Conservation (phyloP, 352 stramenopile genomes). For the Salisapilia sapeloensis region DNA sequence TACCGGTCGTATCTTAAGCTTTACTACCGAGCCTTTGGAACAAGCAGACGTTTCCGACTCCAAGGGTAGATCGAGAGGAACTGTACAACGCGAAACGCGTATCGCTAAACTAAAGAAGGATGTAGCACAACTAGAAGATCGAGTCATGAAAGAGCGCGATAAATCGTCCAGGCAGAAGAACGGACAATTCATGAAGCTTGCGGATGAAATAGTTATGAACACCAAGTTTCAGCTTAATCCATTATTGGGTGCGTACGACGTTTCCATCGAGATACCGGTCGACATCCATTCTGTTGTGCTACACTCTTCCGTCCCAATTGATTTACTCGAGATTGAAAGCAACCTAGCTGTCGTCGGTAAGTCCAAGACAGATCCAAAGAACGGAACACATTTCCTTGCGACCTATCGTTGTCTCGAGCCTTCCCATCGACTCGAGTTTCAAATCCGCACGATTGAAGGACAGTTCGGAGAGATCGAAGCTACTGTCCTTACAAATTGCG, state of each 20-base stretch:
- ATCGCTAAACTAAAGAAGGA: slow-evolving; percentile 73
- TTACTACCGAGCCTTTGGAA: slow-evolving; percentile 69
- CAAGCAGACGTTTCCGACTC: slow-evolving; percentile 50
- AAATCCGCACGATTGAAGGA: slow-evolving; percentile 69
- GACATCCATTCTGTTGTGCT: slow-evolving; percentile 65
- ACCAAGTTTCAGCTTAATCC: slow-evolving; percentile 64
- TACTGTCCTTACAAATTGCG: slow-evolving; percentile 45
- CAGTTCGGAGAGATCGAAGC: slow-evolving; percentile 67
- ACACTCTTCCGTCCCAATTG: slow-evolving; percentile 53
- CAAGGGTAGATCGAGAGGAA: slow-evolving; percentile 60
- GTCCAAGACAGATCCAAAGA: slow-evolving; percentile 24
- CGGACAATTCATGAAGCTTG: slow-evolving; percentile 46
- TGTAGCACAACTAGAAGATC: slow-evolving; percentile 44
- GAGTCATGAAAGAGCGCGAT: slow-evolving; percentile 38
- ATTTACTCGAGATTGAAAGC: slow-evolving; percentile 56
- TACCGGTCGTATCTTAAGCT: slow-evolving; percentile 59
- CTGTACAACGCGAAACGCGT: slow-evolving; percentile 53
- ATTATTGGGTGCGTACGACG: slow-evolving; percentile 43
- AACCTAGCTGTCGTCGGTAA: slow-evolving; percentile 67
- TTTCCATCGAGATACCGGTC: slow-evolving; percentile 66
- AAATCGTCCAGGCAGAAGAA: slow-evolving; percentile 16
- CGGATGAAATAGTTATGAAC: slow-evolving; percentile 65
- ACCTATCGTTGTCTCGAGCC: slow-evolving; percentile 68
- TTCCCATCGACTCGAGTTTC: slow-evolving; percentile 64
- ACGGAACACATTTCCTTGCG: slow-evolving; percentile 50